Evolutionary conservation across 768 basidiomycete genomes (phyloP), one percentile per base, ranked within the genome.

Genomic region (Dioszegia hungarica): DNA sequence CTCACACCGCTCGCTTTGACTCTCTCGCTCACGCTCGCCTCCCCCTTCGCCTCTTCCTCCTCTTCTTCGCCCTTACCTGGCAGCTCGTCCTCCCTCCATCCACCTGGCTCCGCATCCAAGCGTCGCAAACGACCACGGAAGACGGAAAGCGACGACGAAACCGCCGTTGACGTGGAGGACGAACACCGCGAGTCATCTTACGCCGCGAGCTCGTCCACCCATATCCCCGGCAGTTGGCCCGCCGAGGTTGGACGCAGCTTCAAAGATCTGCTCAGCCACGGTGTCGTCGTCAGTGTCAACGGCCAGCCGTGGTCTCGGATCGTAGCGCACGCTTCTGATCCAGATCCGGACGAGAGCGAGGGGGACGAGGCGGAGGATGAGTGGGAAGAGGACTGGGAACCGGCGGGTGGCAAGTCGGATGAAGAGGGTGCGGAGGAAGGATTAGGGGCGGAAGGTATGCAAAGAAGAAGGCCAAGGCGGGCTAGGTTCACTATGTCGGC

Each of bases 241-340:
- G 43, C 36, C 10, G 48, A 40, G 25, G 50, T 40, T 14, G 54
- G 57, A 10, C 51, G 56, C 14, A 59, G 47, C 2, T 76, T 76
- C 62, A 72, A 73, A 44, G 73, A 76, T 34, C 62, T 76, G 10
- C 46, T 76, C 12, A 59, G 57, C n/a, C 73, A 76, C 43, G 75
- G 75, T 15, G 72, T 76, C 5, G 73, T 76, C 8, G 71, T 76
- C 9, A 63, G 63, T 5, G 71, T 76, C 36, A 74, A 76, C 45
- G 75, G 75, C 10, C 69, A 68, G 47, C 69, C 71, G 2, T 76
- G 75, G 75, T 66, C 64, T 20, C 57, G 73, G 45, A 74, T 76
- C 25, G 73, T 74, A 19, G 75, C 75, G 6, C 75, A 76, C 50
- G 74, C 73, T 31, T 51, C 48, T 5, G 70, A 72, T 36, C 62